Conservation (phyloP, 441 rosid genomes). For the Populus tomentosa region DNA sequence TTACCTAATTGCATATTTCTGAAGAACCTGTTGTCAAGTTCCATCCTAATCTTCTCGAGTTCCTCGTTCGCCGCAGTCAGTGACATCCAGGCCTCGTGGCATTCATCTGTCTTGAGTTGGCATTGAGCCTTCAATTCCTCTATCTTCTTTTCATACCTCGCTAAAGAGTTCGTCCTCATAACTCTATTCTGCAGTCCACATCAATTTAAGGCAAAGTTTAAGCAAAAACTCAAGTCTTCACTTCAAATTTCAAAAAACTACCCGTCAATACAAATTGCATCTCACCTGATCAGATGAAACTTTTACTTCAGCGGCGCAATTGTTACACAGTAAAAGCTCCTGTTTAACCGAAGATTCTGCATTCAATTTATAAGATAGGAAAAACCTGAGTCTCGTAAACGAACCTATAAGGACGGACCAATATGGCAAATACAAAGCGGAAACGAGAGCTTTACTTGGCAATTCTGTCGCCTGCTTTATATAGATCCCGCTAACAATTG, state of each 20-base stretch:
- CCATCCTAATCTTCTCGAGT: slow-evolving; percentile 70
- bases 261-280: background rate
- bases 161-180: slow-evolving; percentile 50
- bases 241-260: background rate
- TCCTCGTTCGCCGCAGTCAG: slow-evolving; percentile 63
- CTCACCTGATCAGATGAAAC: slow-evolving; percentile 58
- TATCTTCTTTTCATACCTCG: slow-evolving; percentile 74
- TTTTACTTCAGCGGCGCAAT: slow-evolving; percentile 57
- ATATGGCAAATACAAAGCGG: background rate
- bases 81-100: slow-evolving; percentile 95
- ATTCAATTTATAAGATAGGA: slow-evolving; percentile 7
- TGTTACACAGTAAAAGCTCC: slow-evolving; percentile 52
- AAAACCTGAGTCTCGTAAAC: slow-evolving; percentile 5
- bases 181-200: slow-evolving; percentile 48
- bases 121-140: slow-evolving; percentile 51
- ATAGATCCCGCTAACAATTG: slow-evolving; percentile 66
- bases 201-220: slow-evolving; percentile 8
- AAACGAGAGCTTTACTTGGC: slow-evolving; percentile 31
- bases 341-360: slow-evolving; percentile 9
- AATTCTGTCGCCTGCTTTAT: slow-evolving; percentile 48
- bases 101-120: slow-evolving; percentile 69
- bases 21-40: slow-evolving; percentile 59
- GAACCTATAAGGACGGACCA: background rate
- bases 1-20: slow-evolving; percentile 64
- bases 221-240: slow-evolving; percentile 1